Conservation (phyloP, 2,329 filamentous ascomycete genomes). For the Beauveria sp. region DNA sequence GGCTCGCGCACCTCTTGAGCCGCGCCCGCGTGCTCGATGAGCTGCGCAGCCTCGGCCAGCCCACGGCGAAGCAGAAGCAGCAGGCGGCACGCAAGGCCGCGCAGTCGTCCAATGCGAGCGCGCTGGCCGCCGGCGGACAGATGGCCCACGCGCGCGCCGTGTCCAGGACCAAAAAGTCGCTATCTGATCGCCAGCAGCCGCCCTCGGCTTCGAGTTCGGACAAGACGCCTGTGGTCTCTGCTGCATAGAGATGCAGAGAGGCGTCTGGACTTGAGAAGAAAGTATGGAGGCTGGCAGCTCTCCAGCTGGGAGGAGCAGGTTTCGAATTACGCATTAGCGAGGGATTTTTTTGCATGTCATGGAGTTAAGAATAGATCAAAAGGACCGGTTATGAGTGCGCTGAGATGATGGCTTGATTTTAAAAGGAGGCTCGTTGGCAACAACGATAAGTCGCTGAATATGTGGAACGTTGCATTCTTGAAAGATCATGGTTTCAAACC, state of each 20-base stretch:
- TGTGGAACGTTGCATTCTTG: background rate
- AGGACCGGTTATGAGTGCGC: background rate
- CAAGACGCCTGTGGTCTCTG: constrained; percentile 11
- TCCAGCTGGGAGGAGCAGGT: background rate
- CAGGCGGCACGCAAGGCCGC: constrained; percentile 26
- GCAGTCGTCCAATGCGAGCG: constrained; percentile 27
- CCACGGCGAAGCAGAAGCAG: constrained; percentile 24
- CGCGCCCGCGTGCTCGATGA: constrained; percentile 59
- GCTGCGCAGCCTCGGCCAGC: constrained; percentile 50
- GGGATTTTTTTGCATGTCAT: background rate
- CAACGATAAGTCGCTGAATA: background rate
- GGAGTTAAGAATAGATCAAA: constrained; percentile 4
- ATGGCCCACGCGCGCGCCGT: constrained; percentile 32
- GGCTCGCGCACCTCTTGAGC: constrained; percentile 54
- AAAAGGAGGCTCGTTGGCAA: background rate
- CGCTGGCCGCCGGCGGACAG: constrained; percentile 41
- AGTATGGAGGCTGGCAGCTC: background rate
- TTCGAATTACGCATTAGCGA: background rate
- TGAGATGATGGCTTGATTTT: background rate
- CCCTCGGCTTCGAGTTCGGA: background rate
- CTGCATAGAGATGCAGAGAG: constrained; percentile 10
- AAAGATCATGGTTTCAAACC: background rate
- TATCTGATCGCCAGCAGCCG: constrained; percentile 21
- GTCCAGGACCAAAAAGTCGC: constrained; percentile 23
- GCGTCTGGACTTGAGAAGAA: background rate